These are phyloP conservation scores for Barnettozyma siamensis DNA, from an alignment of 805 yeast genomes.

Conservation along the genomic window DNA sequence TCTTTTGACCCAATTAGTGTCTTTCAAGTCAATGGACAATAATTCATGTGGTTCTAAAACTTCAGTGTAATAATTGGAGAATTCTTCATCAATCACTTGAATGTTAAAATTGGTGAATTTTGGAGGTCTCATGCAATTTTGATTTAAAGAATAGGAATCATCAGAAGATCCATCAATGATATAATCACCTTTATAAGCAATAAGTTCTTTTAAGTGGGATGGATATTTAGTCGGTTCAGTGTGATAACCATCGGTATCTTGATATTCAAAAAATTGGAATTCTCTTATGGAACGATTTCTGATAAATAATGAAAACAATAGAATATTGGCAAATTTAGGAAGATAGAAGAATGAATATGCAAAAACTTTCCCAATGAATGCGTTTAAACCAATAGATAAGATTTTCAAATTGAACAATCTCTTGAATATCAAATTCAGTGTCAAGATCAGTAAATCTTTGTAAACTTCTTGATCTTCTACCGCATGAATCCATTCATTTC, in stretches of 20 bases:
- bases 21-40: conserved; percentile 41
- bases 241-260: no score
- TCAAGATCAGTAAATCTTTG: conserved; percentile 6
- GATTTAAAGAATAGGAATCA: conserved; percentile 30
- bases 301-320: conserved; percentile 51
- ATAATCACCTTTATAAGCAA: conserved; percentile 18
- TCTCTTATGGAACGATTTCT: conserved; percentile 40
- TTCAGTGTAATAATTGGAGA: conserved; percentile 1
- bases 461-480: conserved; percentile 5
- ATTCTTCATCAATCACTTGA: conserved; percentile 26
- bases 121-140: conserved; percentile 36
- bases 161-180: conserved; percentile 1
- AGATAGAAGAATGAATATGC: conserved; percentile 47
- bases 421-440: conserved; percentile 10
- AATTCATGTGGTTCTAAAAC: conserved; percentile 27
- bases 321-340: conserved; percentile 43
- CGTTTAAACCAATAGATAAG: conserved; percentile 14
- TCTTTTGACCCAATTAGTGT: conserved; percentile 50
- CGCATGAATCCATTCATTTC: conserved; percentile 23
- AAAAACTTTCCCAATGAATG: conserved; percentile 60
- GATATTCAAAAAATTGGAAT: conserved; percentile 5
- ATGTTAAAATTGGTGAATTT: conserved; percentile 19
- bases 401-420: conserved; percentile 15
- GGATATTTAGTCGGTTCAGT: conserved; percentile 1
- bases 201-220: conserved; percentile 11